Base-by-base conservation (phyloP, 495 filamentous ascomycete species). In the Talaromyces ruber region DNA sequence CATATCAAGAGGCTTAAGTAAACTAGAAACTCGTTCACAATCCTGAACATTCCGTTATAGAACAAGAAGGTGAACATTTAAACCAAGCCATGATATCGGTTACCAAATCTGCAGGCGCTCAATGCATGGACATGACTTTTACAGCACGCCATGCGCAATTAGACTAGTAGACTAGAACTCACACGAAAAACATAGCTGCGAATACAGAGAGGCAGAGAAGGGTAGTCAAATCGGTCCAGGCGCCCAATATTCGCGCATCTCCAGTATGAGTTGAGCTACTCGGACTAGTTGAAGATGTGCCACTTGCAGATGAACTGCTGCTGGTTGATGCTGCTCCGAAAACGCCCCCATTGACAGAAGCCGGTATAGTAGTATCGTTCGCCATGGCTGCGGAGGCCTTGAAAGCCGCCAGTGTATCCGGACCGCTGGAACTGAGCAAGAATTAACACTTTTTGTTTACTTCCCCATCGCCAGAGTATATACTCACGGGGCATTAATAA, bases 401-500 rank as follows among this genome's bases (percentile, higher is more conserved):
- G 78, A 81, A 86, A 58, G 65, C 71, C 6, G 58, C 68, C 22
- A 87, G 74, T 52, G 80, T 80, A 70, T 85, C 81, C 64, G 75
- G 68, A 21, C 77, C 65, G 54, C 76, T 75, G 62, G 75, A 78
- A 60, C 64, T 58, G 37, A 57, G 54, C 30, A 43, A 51, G 64
- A 73, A n/a, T n/a, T n/a, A n/a, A n/a, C n/a, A n/a, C n/a, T n/a
- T n/a, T n/a, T n/a, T n/a, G n/a, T 58, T 14, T 30, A 25, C 11
- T 45, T 14, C 28, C 18, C 21, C 1, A 30, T 57, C 24, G 53
- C 0, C 18, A 57, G 5, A 6, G 2, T 47, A 26, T 47, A 39
- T 29, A 75, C 84, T 73, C 71, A 88, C 85, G 82, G 76, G 64
- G 81, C 80, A 71, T 91, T 90, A 59, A 90, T 82, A 7, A 88